Conservation (phyloP, 2,329 filamentous ascomycete species). For the Apiospora saccharicola region DNA sequence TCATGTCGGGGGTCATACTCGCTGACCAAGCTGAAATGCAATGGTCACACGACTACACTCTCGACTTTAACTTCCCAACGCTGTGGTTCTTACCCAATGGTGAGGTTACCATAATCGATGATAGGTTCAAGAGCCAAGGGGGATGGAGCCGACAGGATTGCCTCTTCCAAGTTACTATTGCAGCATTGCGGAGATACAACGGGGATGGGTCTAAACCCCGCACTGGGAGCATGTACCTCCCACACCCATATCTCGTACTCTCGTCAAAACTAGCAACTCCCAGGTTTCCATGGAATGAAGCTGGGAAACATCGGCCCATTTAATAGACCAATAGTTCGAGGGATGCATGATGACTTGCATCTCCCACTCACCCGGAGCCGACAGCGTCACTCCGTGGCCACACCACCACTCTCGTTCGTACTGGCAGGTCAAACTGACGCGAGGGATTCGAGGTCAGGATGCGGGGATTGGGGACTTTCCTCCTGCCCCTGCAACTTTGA, state of each 20-base stretch:
- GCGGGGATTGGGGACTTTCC: neutral
- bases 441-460: neutral
- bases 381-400: neutral
- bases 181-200: neutral
- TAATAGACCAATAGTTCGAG: slow-evolving; percentile 2
- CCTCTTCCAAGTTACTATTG: neutral
- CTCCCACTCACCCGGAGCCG: slow-evolving; percentile 17
- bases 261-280: neutral
- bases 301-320: slow-evolving; percentile 12
- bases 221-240: neutral
- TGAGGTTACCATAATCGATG: neutral
- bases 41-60: neutral
- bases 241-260: neutral
- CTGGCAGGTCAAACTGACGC: neutral
- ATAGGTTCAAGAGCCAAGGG: neutral
- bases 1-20: neutral
- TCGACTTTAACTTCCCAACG: neutral
- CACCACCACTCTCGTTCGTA: neutral
- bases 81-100: neutral
- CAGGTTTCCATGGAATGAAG: neutral
- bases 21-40: neutral
- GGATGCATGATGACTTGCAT: slow-evolving; percentile 18
- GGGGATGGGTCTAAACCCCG: neutral
- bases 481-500: neutral
- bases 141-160: neutral